These are phyloP conservation scores for Volvox reticuliferus DNA, from an alignment of 139 green algal genomes.

Conservation along the genomic window DNA sequence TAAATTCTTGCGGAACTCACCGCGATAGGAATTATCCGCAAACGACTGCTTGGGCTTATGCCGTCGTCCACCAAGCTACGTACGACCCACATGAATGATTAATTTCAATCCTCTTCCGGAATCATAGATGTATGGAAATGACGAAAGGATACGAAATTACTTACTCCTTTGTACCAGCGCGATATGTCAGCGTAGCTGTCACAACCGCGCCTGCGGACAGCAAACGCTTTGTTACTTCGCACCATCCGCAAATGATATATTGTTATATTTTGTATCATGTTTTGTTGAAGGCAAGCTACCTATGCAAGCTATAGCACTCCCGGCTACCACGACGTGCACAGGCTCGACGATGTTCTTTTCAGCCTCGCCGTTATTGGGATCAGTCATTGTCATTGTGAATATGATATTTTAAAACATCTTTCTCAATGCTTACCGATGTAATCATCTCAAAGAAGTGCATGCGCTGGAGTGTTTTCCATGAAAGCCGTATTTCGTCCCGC, in stretches of 20 bases:
- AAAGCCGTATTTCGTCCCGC: too few relatives aligned
- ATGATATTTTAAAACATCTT: too few relatives aligned
- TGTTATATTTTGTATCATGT: background rate
- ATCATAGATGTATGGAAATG: too few relatives aligned
- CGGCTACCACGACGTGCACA: constrained; percentile 17
- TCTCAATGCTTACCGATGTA: too few relatives aligned
- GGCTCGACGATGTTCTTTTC: constrained; percentile 20
- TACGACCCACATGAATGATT: too few relatives aligned
- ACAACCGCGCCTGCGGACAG: constrained; percentile 36
- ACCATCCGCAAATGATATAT: too few relatives aligned
- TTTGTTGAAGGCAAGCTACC: background rate
- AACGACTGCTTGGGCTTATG: constrained; percentile 44
- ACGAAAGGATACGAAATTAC: background rate
- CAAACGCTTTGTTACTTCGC: too few relatives aligned
- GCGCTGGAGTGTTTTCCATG: too few relatives aligned
- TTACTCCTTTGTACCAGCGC: constrained; percentile 53
- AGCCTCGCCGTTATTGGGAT: background rate
- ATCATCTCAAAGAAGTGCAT: too few relatives aligned
- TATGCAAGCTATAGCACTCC: constrained; percentile 12
- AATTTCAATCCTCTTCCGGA: too few relatives aligned
- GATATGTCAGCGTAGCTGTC: constrained; percentile 37
- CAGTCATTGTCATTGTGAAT: background rate
- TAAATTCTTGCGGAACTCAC: constrained; percentile 11
- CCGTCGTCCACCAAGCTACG: constrained; percentile 56
- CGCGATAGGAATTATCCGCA: constrained; percentile 52